A percentile compares a stretch with the other conserved stretches of the same genome.
These are phyloP conservation scores for Miscanthus sacchariflorus DNA, from an alignment of 202 grass and related monocot genomes.

Conservation along the genomic window DNA sequence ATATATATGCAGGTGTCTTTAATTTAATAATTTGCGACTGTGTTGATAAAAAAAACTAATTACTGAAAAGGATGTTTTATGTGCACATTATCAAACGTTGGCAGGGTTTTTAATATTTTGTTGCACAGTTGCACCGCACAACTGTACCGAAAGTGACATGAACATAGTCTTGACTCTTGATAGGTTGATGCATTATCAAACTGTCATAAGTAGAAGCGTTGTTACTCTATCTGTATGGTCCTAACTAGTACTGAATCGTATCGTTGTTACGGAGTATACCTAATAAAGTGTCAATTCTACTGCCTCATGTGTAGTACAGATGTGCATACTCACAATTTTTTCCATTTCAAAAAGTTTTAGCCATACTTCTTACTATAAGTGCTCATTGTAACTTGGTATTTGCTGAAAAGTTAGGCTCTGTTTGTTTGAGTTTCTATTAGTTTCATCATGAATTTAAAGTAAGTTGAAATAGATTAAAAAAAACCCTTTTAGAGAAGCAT, in stretches of 20 bases:
- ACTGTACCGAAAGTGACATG: constrained; percentile 45
- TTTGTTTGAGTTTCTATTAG: too few species aligned
- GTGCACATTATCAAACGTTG: neutral
- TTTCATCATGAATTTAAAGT: too few species aligned
- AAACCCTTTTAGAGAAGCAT: too few species aligned
- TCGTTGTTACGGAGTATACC: neutral
- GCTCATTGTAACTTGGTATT: too few species aligned
- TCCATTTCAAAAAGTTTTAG: too few species aligned
- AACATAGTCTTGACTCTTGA: neutral
- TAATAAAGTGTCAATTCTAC: neutral
- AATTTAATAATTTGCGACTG: neutral
- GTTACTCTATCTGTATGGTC: neutral
- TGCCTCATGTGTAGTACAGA: too few species aligned
- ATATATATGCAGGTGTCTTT: neutral
- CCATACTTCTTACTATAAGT: too few species aligned
- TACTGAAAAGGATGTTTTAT: neutral
- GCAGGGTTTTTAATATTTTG: neutral
- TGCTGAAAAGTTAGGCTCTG: too few species aligned
- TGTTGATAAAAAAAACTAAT: neutral
- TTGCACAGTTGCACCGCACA: constrained; percentile 1
- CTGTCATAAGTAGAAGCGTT: constrained; percentile 13
- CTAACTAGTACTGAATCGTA: neutral
- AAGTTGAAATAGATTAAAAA: too few species aligned
- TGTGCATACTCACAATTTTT: too few species aligned
- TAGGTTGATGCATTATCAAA: constrained; percentile 8